Base-by-base conservation (phyloP, 306 rosid species). In the Begonia fuchsioides region DNA sequence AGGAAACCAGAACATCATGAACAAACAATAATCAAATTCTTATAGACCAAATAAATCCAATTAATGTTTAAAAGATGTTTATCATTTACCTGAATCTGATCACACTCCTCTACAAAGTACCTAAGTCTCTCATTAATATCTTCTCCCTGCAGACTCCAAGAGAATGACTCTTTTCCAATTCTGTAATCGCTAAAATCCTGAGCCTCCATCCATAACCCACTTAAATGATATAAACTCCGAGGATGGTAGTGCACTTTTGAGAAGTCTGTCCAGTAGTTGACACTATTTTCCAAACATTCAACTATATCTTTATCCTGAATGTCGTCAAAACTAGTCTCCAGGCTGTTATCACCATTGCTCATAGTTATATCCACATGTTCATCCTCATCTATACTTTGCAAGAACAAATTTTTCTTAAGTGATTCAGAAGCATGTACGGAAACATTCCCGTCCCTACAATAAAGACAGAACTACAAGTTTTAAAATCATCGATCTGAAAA, bases 201-300 rank as follows among this genome's bases (percentile, higher is more conserved):
- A 72, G 46, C 61, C 50, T 68, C 72, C 58, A 60, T 38, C 90
- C 95, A 81, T 11, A 50, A 72, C 49, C 95, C 95, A 62, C 57
- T 74, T 54, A 84, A 62, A 59, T 88, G 90, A 65, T 78, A 76
- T 13, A 88, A 65, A 71, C 93, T 84, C 49, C 62, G 80, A 32
- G 83, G 95, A 68, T 88, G 97, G 56, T 72, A 88, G 59, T 88
- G 86, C 60, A 81, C 86, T 73, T 88, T 88, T 51, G 96, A 83
- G 76, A 76, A 88, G 73, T 88, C 96, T 38, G 95, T 76, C 96
- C 96, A 83, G 69, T 56, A 78, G 19, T 69, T 66, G 47, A 78
- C 90, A 57, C 58, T 73, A 62, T 57, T 74, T 70, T 88, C 95
- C 58, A 88, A 69, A 62, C 60, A 13, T 44, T 83, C 90, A 52